A percentile compares a stretch with the other conserved stretches of the same genome.
Evolutionary conservation across 805 yeast genomes (phyloP).

Genomic region (Candida gorgasii): DNA sequence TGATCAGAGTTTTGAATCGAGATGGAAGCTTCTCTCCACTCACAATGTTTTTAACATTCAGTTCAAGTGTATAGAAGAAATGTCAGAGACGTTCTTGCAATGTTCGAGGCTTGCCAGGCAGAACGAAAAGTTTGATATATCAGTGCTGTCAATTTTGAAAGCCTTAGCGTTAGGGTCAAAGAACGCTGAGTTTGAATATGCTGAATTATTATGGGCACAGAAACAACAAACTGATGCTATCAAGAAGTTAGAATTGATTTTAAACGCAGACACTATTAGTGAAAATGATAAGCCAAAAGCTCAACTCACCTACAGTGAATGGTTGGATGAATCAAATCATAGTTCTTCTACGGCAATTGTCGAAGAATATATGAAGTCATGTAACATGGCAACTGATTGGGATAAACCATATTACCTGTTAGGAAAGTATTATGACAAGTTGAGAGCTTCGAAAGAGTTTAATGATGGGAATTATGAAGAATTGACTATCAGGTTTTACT

Average conservation of each 20-base stretch:
- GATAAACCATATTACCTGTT: slow-evolving; percentile 79
- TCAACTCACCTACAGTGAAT: slow-evolving; percentile 78
- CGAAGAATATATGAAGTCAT: slow-evolving; percentile 63
- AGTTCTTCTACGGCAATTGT: slow-evolving; percentile 74
- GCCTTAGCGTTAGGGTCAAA: slow-evolving; percentile 47
- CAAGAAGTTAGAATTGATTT: slow-evolving; percentile 52
- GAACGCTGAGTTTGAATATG: slow-evolving; percentile 67
- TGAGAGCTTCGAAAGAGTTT: slow-evolving; percentile 65
- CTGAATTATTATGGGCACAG: slow-evolving; percentile 83
- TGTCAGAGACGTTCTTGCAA: slow-evolving; percentile 51
- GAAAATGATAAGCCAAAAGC: slow-evolving; percentile 35
- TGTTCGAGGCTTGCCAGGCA: slow-evolving; percentile 68
- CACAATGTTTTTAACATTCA: slow-evolving; percentile 33
- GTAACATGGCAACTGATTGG: slow-evolving; percentile 56
- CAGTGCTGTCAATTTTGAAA: slow-evolving; percentile 65
- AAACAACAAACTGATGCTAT: slow-evolving; percentile 88
- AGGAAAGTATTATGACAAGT: slow-evolving; percentile 76
- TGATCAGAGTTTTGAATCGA: slow-evolving; percentile 53
- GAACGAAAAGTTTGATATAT: slow-evolving; percentile 67
- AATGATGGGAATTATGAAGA: slow-evolving; percentile 53
- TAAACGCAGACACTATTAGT: slow-evolving; percentile 16
- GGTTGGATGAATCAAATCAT: slow-evolving; percentile 87
- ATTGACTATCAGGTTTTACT: slow-evolving; percentile 55
- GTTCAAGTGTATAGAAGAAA: slow-evolving; percentile 22
- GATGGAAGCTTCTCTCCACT: slow-evolving; percentile 59